Evolutionary conservation across 345 rosid genomes (phyloP).

Genomic region (Cardamine chenopodiifolia): DNA sequence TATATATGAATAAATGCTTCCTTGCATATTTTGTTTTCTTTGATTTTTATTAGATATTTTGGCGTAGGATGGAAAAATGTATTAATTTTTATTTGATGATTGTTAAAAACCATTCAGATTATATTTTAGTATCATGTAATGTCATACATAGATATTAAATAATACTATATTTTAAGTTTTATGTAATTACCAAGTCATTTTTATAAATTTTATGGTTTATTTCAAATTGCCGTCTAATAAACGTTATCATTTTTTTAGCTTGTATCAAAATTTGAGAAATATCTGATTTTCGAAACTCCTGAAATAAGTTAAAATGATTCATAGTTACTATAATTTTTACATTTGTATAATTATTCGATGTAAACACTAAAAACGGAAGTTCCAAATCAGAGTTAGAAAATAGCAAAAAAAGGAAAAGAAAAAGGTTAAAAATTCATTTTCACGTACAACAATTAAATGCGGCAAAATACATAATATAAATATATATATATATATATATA

Average conservation of each 20-base stretch:
- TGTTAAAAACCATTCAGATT: no score
- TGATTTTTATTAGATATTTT: no score
- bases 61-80: no score
- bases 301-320: not conserved
- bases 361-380: not conserved
- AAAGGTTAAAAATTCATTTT: not conserved
- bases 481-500: no score
- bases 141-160: no score
- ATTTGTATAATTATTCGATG: not conserved
- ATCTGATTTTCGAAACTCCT: not conserved
- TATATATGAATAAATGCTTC: not conserved
- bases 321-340: not conserved
- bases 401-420: not conserved
- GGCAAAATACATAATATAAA: not conserved
- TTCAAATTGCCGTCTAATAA: not conserved
- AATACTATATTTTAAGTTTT: no score
- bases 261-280: not conserved
- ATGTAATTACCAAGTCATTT: not conserved
- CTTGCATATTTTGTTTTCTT: no score
- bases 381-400: no score
- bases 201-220: not conserved
- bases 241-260: not conserved
- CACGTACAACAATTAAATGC: slow-evolving; percentile 5
- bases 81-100: no score
- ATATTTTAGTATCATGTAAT: no score